These are phyloP conservation scores for Roridomyces roridus DNA, from an alignment of 768 basidiomycete species.

Conservation along the genomic window DNA sequence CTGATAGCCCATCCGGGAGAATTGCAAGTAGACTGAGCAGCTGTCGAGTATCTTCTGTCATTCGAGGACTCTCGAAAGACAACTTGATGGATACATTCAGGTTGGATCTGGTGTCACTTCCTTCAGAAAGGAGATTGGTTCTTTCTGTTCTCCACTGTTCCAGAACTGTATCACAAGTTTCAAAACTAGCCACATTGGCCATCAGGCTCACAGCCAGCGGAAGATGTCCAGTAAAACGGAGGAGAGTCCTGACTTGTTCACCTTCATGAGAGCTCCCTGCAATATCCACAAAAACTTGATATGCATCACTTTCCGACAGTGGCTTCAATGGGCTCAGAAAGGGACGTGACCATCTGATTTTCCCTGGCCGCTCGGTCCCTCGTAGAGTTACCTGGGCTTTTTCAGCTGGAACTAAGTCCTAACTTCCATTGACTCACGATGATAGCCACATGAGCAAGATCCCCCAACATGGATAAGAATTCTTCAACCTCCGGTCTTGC, in stretches of 20 bases:
- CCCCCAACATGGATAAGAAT: background rate
- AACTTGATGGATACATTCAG: constrained; percentile 4
- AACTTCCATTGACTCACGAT: too few species aligned
- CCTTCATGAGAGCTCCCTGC: background rate
- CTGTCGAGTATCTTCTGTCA: background rate
- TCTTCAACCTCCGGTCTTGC: background rate
- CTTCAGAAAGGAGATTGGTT: constrained; percentile 1
- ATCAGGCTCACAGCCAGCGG: constrained; percentile 5
- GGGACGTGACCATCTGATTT: constrained; percentile 9
- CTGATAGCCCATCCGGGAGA: constrained; percentile 7
- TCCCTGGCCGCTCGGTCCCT: constrained; percentile 6
- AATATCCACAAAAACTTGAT: constrained; percentile 7
- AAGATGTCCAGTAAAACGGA: background rate
- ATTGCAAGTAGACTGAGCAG: constrained; percentile 1
- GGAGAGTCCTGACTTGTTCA: background rate
- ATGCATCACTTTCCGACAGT: background rate
- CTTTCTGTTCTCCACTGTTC: background rate
- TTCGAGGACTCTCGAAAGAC: background rate
- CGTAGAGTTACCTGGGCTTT: constrained; percentile 8
- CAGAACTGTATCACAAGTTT: background rate
- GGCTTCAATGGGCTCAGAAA: constrained; percentile 6
- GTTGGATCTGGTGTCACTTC: constrained; percentile 5
- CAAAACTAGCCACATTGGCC: constrained; percentile 1
- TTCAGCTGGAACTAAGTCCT: too few species aligned
- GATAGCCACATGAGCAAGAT: background rate